Conservation (phyloP, 352 stramenopile species). For the Hyaloperonospora arabidopsidis region DNA sequence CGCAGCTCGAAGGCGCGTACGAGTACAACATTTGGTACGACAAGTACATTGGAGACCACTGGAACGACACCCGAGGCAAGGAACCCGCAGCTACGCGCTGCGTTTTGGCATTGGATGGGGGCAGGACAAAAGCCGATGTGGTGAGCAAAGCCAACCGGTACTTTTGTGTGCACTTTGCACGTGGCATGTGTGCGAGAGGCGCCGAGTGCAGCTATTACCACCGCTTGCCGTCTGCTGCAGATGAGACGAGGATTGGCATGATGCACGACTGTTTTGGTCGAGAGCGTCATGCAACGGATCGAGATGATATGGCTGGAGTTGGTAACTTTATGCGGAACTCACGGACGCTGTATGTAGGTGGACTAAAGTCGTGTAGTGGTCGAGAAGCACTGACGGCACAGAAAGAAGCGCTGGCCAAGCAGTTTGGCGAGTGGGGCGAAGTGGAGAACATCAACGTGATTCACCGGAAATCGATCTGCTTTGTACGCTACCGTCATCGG, state of each 20-base stretch:
- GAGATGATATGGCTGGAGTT: slow-evolving; percentile 90
- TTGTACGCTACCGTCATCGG: slow-evolving; percentile 81
- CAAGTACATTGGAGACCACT: slow-evolving; percentile 89
- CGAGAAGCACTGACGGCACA: slow-evolving; percentile 43
- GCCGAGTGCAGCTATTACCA: slow-evolving; percentile 91
- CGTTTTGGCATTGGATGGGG: slow-evolving; percentile 74
- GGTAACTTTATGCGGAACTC: slow-evolving; percentile 89
- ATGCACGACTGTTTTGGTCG: slow-evolving; percentile 90
- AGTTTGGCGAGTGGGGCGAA: slow-evolving; percentile 91
- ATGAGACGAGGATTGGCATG: slow-evolving; percentile 73
- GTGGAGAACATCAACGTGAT: slow-evolving; percentile 92
- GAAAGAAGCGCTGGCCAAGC: slow-evolving; percentile 61
- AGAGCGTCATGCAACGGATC: slow-evolving; percentile 84
- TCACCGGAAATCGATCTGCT: slow-evolving; percentile 85
- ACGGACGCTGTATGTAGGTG: slow-evolving; percentile 88
- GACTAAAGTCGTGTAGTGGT: slow-evolving; percentile 51
- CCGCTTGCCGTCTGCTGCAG: slow-evolving; percentile 64
- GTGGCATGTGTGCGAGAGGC: slow-evolving; percentile 85
- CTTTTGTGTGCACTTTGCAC: slow-evolving; percentile 91
- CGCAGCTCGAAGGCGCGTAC: slow-evolving; percentile 85
- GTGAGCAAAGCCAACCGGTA: slow-evolving; percentile 78
- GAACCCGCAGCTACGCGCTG: slow-evolving; percentile 86
- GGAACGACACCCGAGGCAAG: slow-evolving; percentile 72
- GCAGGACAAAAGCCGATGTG: slow-evolving; percentile 87
- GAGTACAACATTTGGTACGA: slow-evolving; percentile 96